Percentiles rank a stretch among this genome's conserved stretches.
Conservation (phyloP, 2,329 filamentous ascomycete species). For the Microdochium paspali region DNA sequence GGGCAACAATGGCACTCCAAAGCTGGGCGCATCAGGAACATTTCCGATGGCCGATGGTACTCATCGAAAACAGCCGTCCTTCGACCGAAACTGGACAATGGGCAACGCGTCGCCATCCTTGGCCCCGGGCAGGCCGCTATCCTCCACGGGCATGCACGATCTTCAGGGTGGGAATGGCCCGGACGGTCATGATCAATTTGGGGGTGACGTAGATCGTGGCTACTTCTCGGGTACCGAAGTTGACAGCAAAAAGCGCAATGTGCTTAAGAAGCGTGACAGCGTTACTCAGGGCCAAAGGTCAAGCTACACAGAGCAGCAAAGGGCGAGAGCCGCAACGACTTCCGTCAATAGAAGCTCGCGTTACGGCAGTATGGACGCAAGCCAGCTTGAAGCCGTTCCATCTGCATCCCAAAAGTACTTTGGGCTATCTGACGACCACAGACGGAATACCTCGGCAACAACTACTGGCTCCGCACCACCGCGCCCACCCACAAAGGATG, state of each 20-base stretch:
- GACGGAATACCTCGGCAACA: slow-evolving; percentile 51
- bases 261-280: slow-evolving; percentile 71
- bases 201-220: slow-evolving; percentile 64
- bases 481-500: slow-evolving; percentile 42
- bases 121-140: slow-evolving; percentile 34
- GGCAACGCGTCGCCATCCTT: slow-evolving; percentile 36
- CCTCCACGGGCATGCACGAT: slow-evolving; percentile 42
- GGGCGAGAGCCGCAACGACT: slow-evolving; percentile 54
- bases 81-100: slow-evolving; percentile 62
- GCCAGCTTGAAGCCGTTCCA: slow-evolving; percentile 43
- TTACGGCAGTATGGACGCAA: slow-evolving; percentile 70
- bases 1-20: slow-evolving; percentile 25
- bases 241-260: slow-evolving; percentile 65
- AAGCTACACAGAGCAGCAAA: slow-evolving; percentile 69
- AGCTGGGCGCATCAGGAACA: slow-evolving; percentile 30
- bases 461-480: slow-evolving; percentile 46
- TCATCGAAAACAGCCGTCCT: slow-evolving; percentile 60
- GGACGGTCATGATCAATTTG: slow-evolving; percentile 20
- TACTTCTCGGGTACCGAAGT: slow-evolving; percentile 89
- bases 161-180: slow-evolving; percentile 32
- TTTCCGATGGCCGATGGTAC: slow-evolving; percentile 28
- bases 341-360: slow-evolving; percentile 63
- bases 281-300: slow-evolving; percentile 57
- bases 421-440: slow-evolving; percentile 39
- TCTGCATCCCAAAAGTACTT: slow-evolving; percentile 65